Percentiles rank a stretch among this genome's conserved stretches.
phyloP scores from a whole-genome alignment of 2,329 filamentous ascomycete genomes.

The Zymoseptoria pseudotritici region DNA sequence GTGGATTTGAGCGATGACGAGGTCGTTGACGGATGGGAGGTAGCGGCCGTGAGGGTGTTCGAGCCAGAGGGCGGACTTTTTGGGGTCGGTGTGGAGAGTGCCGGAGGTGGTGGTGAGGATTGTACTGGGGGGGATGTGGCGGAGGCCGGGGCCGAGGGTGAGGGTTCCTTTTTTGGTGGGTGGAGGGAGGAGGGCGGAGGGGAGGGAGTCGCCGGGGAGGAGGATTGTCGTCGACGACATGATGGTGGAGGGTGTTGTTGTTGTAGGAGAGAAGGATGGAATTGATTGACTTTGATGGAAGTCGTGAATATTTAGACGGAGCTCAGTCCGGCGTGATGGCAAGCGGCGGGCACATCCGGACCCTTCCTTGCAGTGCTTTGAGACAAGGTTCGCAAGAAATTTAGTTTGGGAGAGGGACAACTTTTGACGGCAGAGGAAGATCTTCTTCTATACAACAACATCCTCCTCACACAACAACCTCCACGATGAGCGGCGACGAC shows the following conservation, averaged over 20 bases:
- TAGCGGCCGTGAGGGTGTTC: slow-evolving; percentile 69
- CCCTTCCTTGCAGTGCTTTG: not conserved
- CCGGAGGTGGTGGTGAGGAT: slow-evolving; percentile 63
- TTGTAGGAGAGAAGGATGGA: not conserved
- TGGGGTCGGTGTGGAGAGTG: slow-evolving; percentile 58
- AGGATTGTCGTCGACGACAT: slow-evolving; percentile 47
- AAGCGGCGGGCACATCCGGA: not conserved
- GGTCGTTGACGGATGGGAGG: slow-evolving; percentile 68
- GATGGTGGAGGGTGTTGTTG: slow-evolving; percentile 4
- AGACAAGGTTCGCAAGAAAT: not conserved
- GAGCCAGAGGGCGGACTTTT: slow-evolving; percentile 72
- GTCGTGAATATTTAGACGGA: not conserved
- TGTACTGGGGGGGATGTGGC: slow-evolving; percentile 68
- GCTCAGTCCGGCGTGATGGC: not conserved
- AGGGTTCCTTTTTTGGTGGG: slow-evolving; percentile 59
- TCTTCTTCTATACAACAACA: slow-evolving; percentile 1
- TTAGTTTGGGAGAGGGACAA: not conserved
- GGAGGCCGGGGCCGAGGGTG: slow-evolving; percentile 75
- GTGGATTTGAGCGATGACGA: slow-evolving; percentile 80
- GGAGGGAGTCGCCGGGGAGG: slow-evolving; percentile 73
- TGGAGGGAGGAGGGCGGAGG: slow-evolving; percentile 58
- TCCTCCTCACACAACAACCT: not conserved
- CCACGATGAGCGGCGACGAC: slow-evolving; percentile 8
- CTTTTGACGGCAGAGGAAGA: not conserved
- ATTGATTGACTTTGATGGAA: not conserved